Base-by-base conservation (phyloP, 2,329 filamentous ascomycete species). In the Curvularia spicifera region DNA sequence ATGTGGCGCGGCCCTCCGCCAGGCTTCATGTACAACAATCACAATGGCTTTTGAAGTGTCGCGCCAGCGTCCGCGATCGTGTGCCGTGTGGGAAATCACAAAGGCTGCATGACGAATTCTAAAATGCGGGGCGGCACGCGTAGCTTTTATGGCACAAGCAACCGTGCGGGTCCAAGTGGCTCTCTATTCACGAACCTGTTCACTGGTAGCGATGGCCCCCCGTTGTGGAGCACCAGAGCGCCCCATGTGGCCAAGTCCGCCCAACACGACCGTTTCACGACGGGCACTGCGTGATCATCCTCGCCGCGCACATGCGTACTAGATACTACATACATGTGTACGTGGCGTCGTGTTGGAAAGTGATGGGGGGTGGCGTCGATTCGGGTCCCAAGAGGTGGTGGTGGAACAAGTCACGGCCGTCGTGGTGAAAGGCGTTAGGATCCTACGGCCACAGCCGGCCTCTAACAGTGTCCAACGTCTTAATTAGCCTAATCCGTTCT, bases 401-500 rank as follows among this genome's bases (percentile, higher is more conserved):
- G 8, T 31, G 43, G 43, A 7, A 46, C n/a, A n/a, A 46, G 5
- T 20, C 28, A 12, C 39, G 8, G 31, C 5, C 7, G 26, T 29
- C n/a, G 10, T 52, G 49, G 46, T 39, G 37, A 48, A 54, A 43
- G 47, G 58, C 50, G 59, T 61, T 53, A 49, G 24, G 53, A 61
- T 62, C 50, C 57, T 52, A 61, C 71, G 69, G 70, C 68, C 67
- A 57, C 62, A 71, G 66, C 71, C 68, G 72, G 66, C 59, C 68
- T 59, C 66, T 69, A 70, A 67, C 66, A 61, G 56, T 63, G 61
- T 63, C 54, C 66, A 71, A 73, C 69, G 70, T 71, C 66, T 68
- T 53, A 63, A 72, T 74, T 74, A 76, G 74, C 72, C 73, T 74
- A 64, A 65, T 73, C 70, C 57, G 69, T 71, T 63, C 63, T 66